Evolutionary conservation across 768 basidiomycete genomes (phyloP).

Genomic region (Lyophyllum shimeji): DNA sequence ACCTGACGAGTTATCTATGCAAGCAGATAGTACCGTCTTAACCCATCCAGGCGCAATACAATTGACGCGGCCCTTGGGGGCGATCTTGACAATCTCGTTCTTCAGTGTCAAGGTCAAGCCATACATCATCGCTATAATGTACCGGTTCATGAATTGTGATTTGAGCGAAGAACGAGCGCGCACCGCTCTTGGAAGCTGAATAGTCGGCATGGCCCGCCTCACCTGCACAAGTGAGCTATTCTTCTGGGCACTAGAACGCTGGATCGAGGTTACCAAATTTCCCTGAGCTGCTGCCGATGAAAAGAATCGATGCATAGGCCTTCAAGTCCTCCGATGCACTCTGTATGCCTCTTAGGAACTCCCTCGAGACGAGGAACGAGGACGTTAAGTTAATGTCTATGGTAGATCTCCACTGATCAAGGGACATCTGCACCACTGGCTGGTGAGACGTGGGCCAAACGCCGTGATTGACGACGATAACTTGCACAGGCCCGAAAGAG

Average conservation of each 20-base stretch:
- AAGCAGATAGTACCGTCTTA: conserved; percentile 36
- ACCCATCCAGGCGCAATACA: conserved; percentile 70
- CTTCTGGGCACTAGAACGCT: no score
- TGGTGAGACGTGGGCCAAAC: conserved; percentile 44
- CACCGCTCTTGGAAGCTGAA: conserved; percentile 67
- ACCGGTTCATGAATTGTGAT: not conserved
- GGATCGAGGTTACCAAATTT: conserved; percentile 52
- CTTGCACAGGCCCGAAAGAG: conserved; percentile 52
- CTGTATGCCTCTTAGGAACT: conserved; percentile 53
- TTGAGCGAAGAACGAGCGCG: conserved; percentile 7
- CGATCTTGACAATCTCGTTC: conserved; percentile 80
- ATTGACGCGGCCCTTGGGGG: conserved; percentile 70
- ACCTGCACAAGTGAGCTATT: conserved; percentile 21
- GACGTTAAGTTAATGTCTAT: conserved; percentile 64
- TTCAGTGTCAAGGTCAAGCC: conserved; percentile 68
- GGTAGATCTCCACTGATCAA: conserved; percentile 64
- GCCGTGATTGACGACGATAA: conserved; percentile 64
- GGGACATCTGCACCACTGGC: conserved; percentile 55
- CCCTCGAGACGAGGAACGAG: conserved; percentile 65
- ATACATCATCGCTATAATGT: conserved; percentile 62
- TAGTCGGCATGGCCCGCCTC: conserved; percentile 71
- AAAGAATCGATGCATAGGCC: conserved; percentile 57
- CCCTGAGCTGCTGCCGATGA: conserved; percentile 72
- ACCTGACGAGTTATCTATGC: not conserved
- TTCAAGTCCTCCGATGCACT: conserved; percentile 36